Base-by-base conservation (phyloP, 179 eudicot genomes). In the Silene vulgaris region DNA sequence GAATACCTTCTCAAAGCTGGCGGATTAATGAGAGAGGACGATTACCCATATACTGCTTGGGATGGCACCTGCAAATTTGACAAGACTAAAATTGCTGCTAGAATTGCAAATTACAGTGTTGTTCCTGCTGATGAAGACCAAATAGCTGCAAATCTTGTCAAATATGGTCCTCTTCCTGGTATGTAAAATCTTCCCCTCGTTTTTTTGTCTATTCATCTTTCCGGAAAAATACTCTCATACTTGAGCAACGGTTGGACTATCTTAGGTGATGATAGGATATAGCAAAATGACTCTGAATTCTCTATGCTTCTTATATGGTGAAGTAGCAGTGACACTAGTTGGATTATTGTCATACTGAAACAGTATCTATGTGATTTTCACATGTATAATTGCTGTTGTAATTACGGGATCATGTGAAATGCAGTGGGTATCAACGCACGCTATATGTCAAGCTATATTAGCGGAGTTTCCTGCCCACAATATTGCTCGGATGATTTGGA, bases 131-230 rank as follows among this genome's bases (percentile, higher is more conserved):
- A 93, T 69, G 98, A 93, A 80, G 91, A 85, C 59, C 98, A 93
- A 73, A 91, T 93, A 76, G 89, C 98, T 78, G 98, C 98, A 37
- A 93, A 93, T 80, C 95, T 93, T 32, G 93, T 93, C 70, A 87
- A 90, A 75, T 79, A 89, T 72, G 98, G 98, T 16, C 98, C 98
- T 72, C 97, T 94, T 77, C 89, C 98, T 54, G 89, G 98, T 93
- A 65, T 4, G 82, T 64, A 16, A n/a, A 11, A 9, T 3, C 29
- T 69, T 8, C 48, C 50, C 45, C 17, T 2, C 54, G 26, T 23
- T 23, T 23, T 1, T 11, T 48, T 48, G 54, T 35, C 40, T 35
- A 29, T 29, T 29, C 32, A 29, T 29, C 32, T 1, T 29, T 29
- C 32, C 32, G 3, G 32, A 3, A 29, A 29, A 29, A 29, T 29